These are phyloP conservation scores for Rhododendron williamsianum DNA, from an alignment of 148 eudicot species.

Conservation along the genomic window DNA sequence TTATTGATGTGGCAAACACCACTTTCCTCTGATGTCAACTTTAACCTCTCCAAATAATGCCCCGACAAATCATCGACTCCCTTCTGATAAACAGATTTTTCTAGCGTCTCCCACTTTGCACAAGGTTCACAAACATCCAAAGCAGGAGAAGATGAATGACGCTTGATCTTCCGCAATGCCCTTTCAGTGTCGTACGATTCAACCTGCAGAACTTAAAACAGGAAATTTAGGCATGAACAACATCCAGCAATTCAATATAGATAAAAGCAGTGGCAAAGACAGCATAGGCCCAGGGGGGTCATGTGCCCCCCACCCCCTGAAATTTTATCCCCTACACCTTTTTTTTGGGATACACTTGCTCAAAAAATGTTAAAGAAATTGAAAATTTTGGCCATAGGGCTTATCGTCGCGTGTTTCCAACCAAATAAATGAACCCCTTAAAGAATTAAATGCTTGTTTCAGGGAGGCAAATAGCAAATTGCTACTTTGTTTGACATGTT, in stretches of 20 bases:
- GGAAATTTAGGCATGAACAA: not conserved
- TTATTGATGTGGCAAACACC: conserved; percentile 22
- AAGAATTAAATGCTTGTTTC: too few relatives aligned
- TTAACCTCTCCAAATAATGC: conserved; percentile 26
- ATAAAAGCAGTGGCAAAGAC: too few relatives aligned
- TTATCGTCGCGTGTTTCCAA: too few relatives aligned
- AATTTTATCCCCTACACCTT: too few relatives aligned
- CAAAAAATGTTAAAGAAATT: too few relatives aligned
- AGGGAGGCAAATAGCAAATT: too few relatives aligned
- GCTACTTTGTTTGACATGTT: too few relatives aligned
- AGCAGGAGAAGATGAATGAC: conserved; percentile 31
- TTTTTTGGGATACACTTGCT: too few relatives aligned
- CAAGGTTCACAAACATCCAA: conserved; percentile 26
- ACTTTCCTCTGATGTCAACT: conserved; percentile 20
- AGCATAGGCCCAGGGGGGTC: too few relatives aligned
- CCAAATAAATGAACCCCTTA: too few relatives aligned
- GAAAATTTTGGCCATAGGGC: too few relatives aligned
- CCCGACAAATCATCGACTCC: conserved; percentile 18
- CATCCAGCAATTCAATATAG: not conserved
- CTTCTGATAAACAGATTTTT: conserved; percentile 15
- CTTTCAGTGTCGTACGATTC: conserved; percentile 53
- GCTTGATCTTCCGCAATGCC: conserved; percentile 55
- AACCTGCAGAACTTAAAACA: conserved; percentile 39
- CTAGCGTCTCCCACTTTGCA: conserved; percentile 12
- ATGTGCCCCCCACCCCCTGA: too few relatives aligned